phyloP scores from a whole-genome alignment of 2,329 filamentous ascomycete species.

The Pseudohalonectria lignicola region DNA sequence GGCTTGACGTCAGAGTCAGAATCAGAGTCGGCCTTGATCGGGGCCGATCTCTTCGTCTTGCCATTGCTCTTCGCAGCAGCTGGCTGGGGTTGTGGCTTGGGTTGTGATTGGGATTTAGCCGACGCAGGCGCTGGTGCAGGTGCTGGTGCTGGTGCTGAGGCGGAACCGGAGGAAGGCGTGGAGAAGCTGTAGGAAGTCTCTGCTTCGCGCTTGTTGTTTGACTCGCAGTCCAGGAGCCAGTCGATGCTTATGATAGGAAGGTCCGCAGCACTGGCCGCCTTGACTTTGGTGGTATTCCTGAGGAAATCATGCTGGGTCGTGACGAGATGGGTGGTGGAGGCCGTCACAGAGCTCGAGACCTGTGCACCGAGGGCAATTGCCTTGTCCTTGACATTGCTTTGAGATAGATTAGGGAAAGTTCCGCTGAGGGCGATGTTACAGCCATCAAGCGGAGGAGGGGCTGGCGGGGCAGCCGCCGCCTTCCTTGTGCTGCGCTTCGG shows the following conservation, averaged over 20 bases:
- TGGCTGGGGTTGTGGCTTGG: slow-evolving; percentile 6
- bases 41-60: slow-evolving; percentile 1
- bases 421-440: slow-evolving; percentile 48
- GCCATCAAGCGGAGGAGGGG: slow-evolving; percentile 25
- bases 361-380: slow-evolving; percentile 37
- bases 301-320: slow-evolving; percentile 41
- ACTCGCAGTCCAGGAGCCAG: slow-evolving; percentile 51
- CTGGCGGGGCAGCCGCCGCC: slow-evolving; percentile 1
- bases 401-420: slow-evolving; percentile 41
- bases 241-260: slow-evolving; percentile 45
- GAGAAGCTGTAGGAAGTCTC: slow-evolving; percentile 19
- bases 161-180: too few relatives aligned
- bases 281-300: slow-evolving; percentile 38
- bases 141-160: too few relatives aligned
- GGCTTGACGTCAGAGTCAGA: slow-evolving; percentile 13
- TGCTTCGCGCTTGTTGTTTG: slow-evolving; percentile 23
- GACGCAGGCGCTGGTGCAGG: too few relatives aligned
- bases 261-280: slow-evolving; percentile 29
- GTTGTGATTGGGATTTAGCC: slow-evolving; percentile 11
- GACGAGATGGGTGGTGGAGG: slow-evolving; percentile 44
- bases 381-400: slow-evolving; percentile 33
- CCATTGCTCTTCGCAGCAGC: slow-evolving; percentile 17
- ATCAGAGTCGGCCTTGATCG: slow-evolving; percentile 10
- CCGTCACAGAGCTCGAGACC: slow-evolving; percentile 33
- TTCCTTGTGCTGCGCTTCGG: slow-evolving; percentile 3